Base-by-base conservation (phyloP, 768 basidiomycete species). In the Leucosporidium scottii region DNA sequence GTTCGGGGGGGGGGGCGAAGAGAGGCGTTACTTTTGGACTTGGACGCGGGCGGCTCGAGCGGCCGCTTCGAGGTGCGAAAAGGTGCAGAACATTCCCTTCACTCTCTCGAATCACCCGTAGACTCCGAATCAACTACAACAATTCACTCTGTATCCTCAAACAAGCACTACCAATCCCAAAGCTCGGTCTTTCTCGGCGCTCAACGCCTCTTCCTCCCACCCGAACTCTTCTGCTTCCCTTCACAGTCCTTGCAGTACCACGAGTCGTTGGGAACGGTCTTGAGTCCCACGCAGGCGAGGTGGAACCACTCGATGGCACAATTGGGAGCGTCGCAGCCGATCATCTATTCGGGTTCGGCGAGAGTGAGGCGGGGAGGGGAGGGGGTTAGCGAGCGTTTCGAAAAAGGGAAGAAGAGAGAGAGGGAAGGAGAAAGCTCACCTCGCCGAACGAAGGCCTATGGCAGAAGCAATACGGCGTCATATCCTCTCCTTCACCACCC, bases 261-360 rank as follows among this genome's bases (percentile, higher is more conserved):
- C 0, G 56, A 59, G 0, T 69, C 72, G 7, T 73, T 69, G 20
- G 72, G 72, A 12, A 66, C 64, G 39, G 51, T 63, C 60, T 68
- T 66, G 53, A 73, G 66, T 10, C 72, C 72, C 39, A 70, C 67
- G 51, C 72, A 73, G 54, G 54, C 51, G n/a, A 73, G 59, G 59
- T 73, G 72, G 69, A 73, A 73, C 72, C 72, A 73, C 49, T 73
- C 72, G 69, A 68, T 66, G 59, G 63, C 60, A 62, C 72, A 73
- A 50, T 68, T 64, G 12, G 64, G 66, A 0, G 66, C 66, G 65
- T 73, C 72, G 69, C 72, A 73, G 39, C 69, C 72, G 60, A 73
- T 73, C 72, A 73, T 73, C 72, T 73, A 57, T 25, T 23, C 21
- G 21, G 34, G n/a, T 39, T 23, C 21, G n/a, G 48, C 18, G 27